Base-by-base conservation (phyloP, 2,329 filamentous ascomycete genomes). In the Sarocladiaceae sp. region DNA sequence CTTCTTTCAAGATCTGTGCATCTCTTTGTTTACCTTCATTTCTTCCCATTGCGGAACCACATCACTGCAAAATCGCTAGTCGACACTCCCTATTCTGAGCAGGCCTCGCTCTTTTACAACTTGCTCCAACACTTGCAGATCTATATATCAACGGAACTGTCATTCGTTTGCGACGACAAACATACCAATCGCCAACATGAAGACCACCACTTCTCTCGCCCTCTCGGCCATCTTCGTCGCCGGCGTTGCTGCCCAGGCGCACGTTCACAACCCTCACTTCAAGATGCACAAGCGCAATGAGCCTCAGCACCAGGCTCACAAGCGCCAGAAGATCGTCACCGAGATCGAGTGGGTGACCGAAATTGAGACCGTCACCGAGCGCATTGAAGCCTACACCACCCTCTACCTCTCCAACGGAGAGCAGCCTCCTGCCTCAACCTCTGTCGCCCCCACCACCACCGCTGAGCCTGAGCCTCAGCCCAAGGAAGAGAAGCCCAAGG, bases 281-380 rank as follows among this genome's bases (percentile, higher is more conserved):
- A 60, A 61, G 48, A 32, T 43, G 40, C 40, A 43, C 40, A 67
- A 48, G 54, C 51, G 47, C 35, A 27, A n/a, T n/a, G n/a, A n/a
- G n/a, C 20, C 19, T 24, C 18, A 23, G 33, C 40, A 23, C 6
- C 15, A 39, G 16, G 15, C 13, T 20, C 15, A 43, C 26, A 61
- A 61, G 50, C 62, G 63, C 42, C 37, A 15, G 24, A 67, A 58
- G 16, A 47, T 74, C 12, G 66, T 73, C 51, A 74, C 70, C 33
- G 66, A 70, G 53, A 67, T 67, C 44, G 69, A 69, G 54, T 76
- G 70, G 65, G 71, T 76, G 52, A 74, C 69, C 6, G 67, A 73
- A 52, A 68, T 66, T 3, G 69, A 56, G 50, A 62, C 58, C 40
- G 64, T 78, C 48, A 70, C 73, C 47, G 59, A 72, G 61, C 46